Percentiles rank a stretch among this genome's conserved stretches.
These are phyloP conservation scores for Pistacia vera DNA, from an alignment of 345 rosid genomes.

Conservation along the genomic window DNA sequence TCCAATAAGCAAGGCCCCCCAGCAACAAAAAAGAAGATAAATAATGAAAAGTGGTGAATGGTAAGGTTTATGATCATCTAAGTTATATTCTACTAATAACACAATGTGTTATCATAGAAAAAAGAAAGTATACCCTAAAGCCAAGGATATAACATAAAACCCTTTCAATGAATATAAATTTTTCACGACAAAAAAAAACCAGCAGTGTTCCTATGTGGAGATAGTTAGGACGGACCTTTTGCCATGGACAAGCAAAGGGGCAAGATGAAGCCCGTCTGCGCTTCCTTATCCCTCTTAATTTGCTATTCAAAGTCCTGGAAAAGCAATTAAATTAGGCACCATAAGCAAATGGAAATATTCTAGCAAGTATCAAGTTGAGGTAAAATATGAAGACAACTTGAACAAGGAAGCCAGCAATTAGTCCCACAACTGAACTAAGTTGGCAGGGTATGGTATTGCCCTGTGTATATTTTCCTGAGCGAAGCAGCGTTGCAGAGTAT, in stretches of 20 bases:
- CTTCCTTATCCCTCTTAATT: slow-evolving; percentile 54
- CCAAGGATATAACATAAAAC: not conserved
- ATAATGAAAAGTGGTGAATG: not conserved
- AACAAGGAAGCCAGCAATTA: slow-evolving; percentile 98
- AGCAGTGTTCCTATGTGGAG: slow-evolving; percentile 15
- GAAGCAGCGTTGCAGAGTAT: slow-evolving; percentile 83
- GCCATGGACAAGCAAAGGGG: slow-evolving; percentile 86
- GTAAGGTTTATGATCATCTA: not conserved
- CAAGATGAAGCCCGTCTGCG: slow-evolving; percentile 68
- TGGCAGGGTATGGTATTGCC: slow-evolving; percentile 75
- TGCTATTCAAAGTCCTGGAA: slow-evolving; percentile 63
- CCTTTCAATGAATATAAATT: not conserved
- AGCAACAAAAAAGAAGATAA: not conserved
- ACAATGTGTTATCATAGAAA: not conserved
- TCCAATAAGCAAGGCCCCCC: not conserved
- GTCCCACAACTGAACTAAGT: slow-evolving; percentile 74
- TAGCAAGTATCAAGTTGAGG: slow-evolving; percentile 11
- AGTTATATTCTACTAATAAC: not conserved
- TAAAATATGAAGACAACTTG: slow-evolving; percentile 43
- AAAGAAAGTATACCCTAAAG: not conserved
- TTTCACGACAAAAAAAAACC: not conserved
- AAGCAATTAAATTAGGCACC: slow-evolving; percentile 7
- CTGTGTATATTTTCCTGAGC: slow-evolving; percentile 63
- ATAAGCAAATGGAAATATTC: not conserved
- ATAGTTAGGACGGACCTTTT: slow-evolving; percentile 50